Percentiles rank a stretch among this genome's conserved stretches.
Evolutionary conservation across 2,329 filamentous ascomycete species (phyloP).

Genomic region (Karstenula rhodostoma): DNA sequence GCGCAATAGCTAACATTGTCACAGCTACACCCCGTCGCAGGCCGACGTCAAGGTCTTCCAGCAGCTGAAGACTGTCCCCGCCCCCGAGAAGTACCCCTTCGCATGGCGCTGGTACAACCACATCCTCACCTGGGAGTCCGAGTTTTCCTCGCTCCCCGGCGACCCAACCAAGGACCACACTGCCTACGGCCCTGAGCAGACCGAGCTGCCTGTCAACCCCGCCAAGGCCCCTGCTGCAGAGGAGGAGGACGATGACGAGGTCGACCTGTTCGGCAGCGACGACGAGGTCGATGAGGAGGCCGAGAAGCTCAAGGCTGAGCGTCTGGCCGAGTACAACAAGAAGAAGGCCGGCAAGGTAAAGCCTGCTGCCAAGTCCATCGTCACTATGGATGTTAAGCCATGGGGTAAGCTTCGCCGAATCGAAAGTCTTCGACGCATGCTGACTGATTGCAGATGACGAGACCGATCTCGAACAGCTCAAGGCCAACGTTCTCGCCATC

Average conservation of each 20-base stretch:
- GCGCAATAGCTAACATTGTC: conserved; percentile 34
- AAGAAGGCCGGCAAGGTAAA: conserved; percentile 97
- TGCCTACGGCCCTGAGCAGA: conserved; percentile 86
- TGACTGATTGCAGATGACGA: conserved; percentile 73
- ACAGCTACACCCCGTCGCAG: conserved; percentile 77
- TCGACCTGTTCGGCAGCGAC: conserved; percentile 92
- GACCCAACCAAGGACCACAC: conserved; percentile 89
- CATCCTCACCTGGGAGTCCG: conserved; percentile 89
- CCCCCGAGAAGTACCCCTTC: conserved; percentile 87
- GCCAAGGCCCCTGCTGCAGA: conserved; percentile 76
- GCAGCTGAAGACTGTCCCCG: conserved; percentile 78
- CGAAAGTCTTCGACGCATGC: conserved; percentile 11
- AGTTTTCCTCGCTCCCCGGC: conserved; percentile 90
- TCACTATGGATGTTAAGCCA: conserved; percentile 96
- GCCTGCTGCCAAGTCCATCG: conserved; percentile 92
- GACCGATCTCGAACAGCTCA: conserved; percentile 87
- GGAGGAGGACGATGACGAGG: conserved; percentile 72
- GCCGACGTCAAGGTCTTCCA: conserved; percentile 97
- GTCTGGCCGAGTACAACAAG: conserved; percentile 90
- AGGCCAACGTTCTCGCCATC: conserved; percentile 81
- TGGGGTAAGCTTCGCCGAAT: conserved; percentile 76
- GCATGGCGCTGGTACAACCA: conserved; percentile 99
- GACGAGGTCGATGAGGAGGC: conserved; percentile 81
- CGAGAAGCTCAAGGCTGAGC: conserved; percentile 82
- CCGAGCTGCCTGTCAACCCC: conserved; percentile 81